Evolutionary conservation across 2,329 filamentous ascomycete species (phyloP).

Genomic region (Sporothrix curviconia): DNA sequence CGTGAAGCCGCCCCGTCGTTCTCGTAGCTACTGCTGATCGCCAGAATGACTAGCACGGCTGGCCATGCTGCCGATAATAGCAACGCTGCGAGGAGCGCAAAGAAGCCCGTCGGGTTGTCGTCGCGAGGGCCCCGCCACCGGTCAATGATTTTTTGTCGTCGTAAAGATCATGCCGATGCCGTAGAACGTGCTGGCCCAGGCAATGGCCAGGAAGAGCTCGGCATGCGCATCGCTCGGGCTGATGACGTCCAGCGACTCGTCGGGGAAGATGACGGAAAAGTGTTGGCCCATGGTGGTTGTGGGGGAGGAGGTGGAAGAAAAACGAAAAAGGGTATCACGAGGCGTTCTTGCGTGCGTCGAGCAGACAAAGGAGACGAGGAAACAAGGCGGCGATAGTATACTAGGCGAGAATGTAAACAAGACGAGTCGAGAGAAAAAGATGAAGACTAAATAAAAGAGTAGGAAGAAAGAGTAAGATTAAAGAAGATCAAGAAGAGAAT

Average conservation of each 20-base stretch:
- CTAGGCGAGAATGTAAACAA: too few relatives aligned
- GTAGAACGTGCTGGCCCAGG: constrained; percentile 20
- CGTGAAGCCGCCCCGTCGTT: too few relatives aligned
- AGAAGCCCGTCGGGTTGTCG: constrained; percentile 19
- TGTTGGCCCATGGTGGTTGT: constrained; percentile 15
- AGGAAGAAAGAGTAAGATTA: constrained; percentile 4
- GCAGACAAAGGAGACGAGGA: too few relatives aligned
- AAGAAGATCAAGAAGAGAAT: not conserved
- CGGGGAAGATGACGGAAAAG: constrained; percentile 17
- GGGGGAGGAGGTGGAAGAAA: too few relatives aligned
- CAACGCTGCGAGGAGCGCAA: constrained; percentile 19
- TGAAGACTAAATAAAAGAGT: too few relatives aligned
- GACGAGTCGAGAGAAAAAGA: too few relatives aligned
- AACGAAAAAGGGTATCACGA: too few relatives aligned
- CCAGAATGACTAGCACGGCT: constrained; percentile 18
- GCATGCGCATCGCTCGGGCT: constrained; percentile 15
- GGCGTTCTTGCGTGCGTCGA: too few relatives aligned
- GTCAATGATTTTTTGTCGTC: constrained; percentile 21
- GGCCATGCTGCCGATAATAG: constrained; percentile 22
- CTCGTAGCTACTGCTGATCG: constrained; percentile 5
- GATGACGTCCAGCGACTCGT: constrained; percentile 20
- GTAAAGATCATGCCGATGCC: constrained; percentile 24
- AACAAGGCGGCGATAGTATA: too few relatives aligned
- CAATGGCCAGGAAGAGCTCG: constrained; percentile 20
- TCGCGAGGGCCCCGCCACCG: constrained; percentile 24